These are phyloP conservation scores for Ichthyophthirius multifiliis DNA, from an alignment of 169 alveolate species.

Conservation along the genomic window DNA sequence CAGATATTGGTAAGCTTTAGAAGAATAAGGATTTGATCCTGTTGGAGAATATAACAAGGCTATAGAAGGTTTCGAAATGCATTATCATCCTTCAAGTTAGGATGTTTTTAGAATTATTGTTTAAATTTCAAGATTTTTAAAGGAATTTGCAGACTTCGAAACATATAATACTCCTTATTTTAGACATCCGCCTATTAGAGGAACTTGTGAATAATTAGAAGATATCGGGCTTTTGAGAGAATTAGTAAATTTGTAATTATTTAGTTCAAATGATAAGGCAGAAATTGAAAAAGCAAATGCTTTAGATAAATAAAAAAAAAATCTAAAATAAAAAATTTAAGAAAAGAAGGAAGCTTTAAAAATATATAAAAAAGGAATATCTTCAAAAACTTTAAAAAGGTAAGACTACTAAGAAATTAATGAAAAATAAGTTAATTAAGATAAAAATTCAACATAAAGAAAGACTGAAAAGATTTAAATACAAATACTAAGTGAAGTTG, in stretches of 20 bases:
- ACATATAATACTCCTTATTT: slow-evolving; percentile 52
- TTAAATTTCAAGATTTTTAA: slow-evolving; percentile 51
- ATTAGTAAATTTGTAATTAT: slow-evolving; percentile 27
- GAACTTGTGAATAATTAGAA: slow-evolving; percentile 43
- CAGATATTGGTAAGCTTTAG: slow-evolving; percentile 53
- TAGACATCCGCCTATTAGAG: slow-evolving; percentile 63
- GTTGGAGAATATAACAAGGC: slow-evolving; percentile 62
- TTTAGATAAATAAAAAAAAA: neutral
- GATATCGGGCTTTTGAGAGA: slow-evolving; percentile 52
- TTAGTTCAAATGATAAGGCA: neutral
- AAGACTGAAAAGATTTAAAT: neutral
- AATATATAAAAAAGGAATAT: neutral
- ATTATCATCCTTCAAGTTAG: slow-evolving; percentile 50
- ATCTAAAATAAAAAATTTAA: neutral
- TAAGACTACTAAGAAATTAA: no score
- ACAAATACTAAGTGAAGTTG: slow-evolving; percentile 11
- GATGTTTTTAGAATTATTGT: slow-evolving; percentile 60
- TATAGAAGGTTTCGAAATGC: slow-evolving; percentile 54
- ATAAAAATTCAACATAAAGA: neutral
- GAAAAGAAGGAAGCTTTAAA: neutral
- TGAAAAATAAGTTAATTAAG: neutral
- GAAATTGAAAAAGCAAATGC: slow-evolving; percentile 4
- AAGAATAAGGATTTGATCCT: slow-evolving; percentile 59
- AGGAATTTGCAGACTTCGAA: slow-evolving; percentile 64
- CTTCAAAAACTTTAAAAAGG: neutral